These are phyloP conservation scores for Hebeloma cylindrosporum DNA, from an alignment of 768 basidiomycete species.

Conservation along the genomic window DNA sequence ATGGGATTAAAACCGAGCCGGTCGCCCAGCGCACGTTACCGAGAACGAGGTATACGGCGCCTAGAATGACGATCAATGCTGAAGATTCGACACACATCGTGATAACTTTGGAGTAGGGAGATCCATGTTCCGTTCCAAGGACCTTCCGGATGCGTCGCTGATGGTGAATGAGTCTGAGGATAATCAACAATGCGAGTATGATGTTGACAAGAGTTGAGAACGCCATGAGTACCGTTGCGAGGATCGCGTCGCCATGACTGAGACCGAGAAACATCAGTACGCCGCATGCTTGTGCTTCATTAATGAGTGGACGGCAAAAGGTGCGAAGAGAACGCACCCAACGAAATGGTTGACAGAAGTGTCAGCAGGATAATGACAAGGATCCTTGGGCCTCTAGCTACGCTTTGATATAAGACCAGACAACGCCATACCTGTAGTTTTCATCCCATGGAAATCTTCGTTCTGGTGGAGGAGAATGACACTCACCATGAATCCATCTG, in stretches of 20 bases:
- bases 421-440: not conserved
- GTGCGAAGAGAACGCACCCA: not conserved
- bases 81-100: constrained; percentile 3
- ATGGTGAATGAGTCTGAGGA: not conserved
- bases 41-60: not conserved
- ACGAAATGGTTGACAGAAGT: not conserved
- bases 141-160: not conserved
- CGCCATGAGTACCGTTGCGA: not conserved
- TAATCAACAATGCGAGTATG: not conserved
- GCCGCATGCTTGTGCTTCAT: no score
- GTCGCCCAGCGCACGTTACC: not conserved
- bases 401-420: not conserved
- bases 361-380: not conserved
- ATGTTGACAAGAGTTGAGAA: not conserved
- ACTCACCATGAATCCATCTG: constrained; percentile 1
- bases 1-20: not conserved
- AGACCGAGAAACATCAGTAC: no score
- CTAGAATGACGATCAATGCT: constrained; percentile 1
- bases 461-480: not conserved
- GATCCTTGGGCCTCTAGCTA: not conserved
- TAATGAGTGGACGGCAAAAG: no score
- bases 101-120: not conserved
- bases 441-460: no score
- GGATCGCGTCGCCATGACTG: no score
- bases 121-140: not conserved